Base-by-base conservation (phyloP, 306 rosid genomes). In the Psophocarpus tetragonolobus region DNA sequence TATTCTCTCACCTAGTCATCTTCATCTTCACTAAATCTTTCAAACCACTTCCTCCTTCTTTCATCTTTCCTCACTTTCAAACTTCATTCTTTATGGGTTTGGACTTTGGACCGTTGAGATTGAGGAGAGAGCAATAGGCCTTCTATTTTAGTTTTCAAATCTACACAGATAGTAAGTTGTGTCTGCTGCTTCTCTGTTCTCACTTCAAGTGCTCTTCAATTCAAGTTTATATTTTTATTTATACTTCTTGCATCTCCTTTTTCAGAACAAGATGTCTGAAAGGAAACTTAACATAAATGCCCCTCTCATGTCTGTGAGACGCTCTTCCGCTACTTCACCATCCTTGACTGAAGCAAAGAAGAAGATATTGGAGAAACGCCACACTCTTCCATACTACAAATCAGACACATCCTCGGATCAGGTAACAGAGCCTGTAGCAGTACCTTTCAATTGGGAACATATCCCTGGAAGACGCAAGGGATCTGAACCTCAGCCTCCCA, bases 371-470 rank as follows among this genome's bases (percentile, higher is more conserved):
- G 87, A 85, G 73, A 83, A 85, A 78, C 82, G 86, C 27, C 80
- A 84, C 64, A 81, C 73, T 64, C 88, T 84, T 77, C 83, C 88
- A 20, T 18, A 67, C 67, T 54, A 68, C 68, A 84, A 78, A 70
- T 80, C 96, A 54, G 87, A 90, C 21, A 83, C 51, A 62, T 36
- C 54, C 38, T 53, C 79, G 68, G 90, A 87, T 71, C 92, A 91
- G 69, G 88, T 87, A 26, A 91, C 94, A 4, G 89, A 92, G 85
- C 96, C 94, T 44, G 91, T 87, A 38, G 89, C 97, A 17, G 96
- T 92, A 53, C 98, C 99, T 71, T 92, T 95, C 78, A 66, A 86
- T n/a, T 95, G 99, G 99, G 99, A 95, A 82, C 88, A 86, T 24
- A 87, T 91, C 73, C 98, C 97, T 0, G 99, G 97, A 82, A 88